phyloP scores from a whole-genome alignment of 805 yeast genomes.

The Candida morakotiae region DNA sequence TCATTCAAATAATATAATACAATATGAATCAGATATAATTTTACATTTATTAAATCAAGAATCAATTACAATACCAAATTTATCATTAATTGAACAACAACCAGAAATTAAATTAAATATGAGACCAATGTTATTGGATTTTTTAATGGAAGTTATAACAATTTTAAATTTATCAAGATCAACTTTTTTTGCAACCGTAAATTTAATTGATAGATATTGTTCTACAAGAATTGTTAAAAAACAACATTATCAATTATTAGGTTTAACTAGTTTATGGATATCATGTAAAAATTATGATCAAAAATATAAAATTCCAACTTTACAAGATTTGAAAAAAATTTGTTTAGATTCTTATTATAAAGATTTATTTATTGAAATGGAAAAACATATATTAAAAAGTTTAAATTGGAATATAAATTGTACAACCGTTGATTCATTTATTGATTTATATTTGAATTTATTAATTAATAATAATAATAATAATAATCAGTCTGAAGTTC shows the following conservation, averaged over 20 bases:
- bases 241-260: constrained; percentile 43
- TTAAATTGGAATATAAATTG: constrained; percentile 61
- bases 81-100: constrained; percentile 40
- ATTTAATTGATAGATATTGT: constrained; percentile 41
- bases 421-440: constrained; percentile 60
- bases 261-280: constrained; percentile 42
- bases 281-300: constrained; percentile 46
- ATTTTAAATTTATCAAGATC: constrained; percentile 35
- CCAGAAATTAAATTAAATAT: constrained; percentile 42
- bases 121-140: constrained; percentile 41
- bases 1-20: constrained; percentile 40
- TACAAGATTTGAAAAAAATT: constrained; percentile 48
- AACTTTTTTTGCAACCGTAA: constrained; percentile 43
- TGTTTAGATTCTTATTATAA: constrained; percentile 57
- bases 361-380: constrained; percentile 61
- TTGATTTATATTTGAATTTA: constrained; percentile 51
- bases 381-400: constrained; percentile 58
- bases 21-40: constrained; percentile 43
- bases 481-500: too few species aligned
- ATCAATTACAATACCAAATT: constrained; percentile 24
- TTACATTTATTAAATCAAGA: constrained; percentile 30
- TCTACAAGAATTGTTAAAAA: constrained; percentile 42
- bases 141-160: constrained; percentile 42
- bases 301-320: constrained; percentile 54
- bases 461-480: constrained; percentile 25